Conservation (phyloP, 148 eudicot species). For the Fagopyrum tataricum region DNA sequence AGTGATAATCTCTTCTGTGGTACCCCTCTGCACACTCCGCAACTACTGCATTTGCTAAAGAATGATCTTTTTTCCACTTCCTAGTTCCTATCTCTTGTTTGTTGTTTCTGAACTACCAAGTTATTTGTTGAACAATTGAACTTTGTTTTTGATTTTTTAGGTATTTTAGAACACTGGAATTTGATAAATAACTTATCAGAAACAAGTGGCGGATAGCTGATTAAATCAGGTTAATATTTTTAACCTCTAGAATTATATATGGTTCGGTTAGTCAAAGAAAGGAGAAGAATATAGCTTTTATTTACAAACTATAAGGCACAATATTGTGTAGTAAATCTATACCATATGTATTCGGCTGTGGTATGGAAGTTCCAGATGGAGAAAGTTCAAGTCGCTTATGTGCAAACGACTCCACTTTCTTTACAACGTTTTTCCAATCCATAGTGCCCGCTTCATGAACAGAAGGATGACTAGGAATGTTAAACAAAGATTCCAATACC, state of each 20-base stretch:
- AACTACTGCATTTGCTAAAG: no score
- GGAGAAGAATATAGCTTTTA: background rate
- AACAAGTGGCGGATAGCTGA: background rate
- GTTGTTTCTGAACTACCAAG: no score
- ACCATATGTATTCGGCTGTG: constrained; percentile 40
- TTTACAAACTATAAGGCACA: background rate
- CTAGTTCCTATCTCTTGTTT: no score
- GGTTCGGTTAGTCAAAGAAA: background rate
- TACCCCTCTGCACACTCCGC: no score
- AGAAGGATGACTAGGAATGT: constrained; percentile 51
- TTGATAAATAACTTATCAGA: background rate
- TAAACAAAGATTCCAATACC: constrained; percentile 76
- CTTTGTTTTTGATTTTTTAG: no score
- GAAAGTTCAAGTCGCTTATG: constrained; percentile 38
- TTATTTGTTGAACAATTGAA: no score
- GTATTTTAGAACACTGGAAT: background rate
- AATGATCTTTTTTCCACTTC: no score
- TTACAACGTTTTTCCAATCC: constrained; percentile 87
- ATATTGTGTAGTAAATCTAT: constrained; percentile 16
- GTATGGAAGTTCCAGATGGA: constrained; percentile 34
- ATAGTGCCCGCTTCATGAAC: constrained; percentile 61
- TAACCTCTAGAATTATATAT: background rate
- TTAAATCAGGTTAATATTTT: background rate
- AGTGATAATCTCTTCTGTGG: no score
- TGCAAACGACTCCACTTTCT: constrained; percentile 74